These are phyloP conservation scores for Iris macrosiphon DNA, from an alignment of 106 monocot genomes.

Conservation along the genomic window DNA sequence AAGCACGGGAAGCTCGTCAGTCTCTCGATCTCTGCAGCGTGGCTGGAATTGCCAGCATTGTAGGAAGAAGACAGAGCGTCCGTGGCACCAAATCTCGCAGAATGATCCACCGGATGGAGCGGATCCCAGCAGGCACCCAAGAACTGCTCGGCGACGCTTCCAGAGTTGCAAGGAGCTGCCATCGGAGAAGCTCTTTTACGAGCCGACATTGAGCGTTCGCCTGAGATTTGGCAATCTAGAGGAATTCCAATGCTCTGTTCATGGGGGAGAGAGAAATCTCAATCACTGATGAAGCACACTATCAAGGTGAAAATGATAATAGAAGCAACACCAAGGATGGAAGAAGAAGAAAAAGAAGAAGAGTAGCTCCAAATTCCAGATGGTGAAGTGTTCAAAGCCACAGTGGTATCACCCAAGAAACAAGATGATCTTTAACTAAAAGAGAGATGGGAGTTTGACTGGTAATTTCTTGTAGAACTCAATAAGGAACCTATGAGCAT, in stretches of 20 bases:
- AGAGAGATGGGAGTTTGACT: slow-evolving; percentile 29
- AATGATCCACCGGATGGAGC: slow-evolving; percentile 14
- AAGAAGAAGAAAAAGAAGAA: slow-evolving; percentile 10
- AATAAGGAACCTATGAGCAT: slow-evolving; percentile 54
- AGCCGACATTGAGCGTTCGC: background rate
- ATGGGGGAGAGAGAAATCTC: slow-evolving; percentile 13
- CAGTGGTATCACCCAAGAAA: slow-evolving; percentile 6
- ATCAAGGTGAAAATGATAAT: background rate
- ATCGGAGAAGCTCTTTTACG: slow-evolving; percentile 18
- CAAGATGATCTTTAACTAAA: slow-evolving; percentile 1
- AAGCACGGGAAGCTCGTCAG: slow-evolving; percentile 14
- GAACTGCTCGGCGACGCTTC: slow-evolving; percentile 14
- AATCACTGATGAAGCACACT: background rate
- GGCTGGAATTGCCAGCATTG: slow-evolving; percentile 1
- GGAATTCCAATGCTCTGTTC: slow-evolving; percentile 6
- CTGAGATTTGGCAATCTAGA: slow-evolving; percentile 4
- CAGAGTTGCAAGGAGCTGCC: slow-evolving; percentile 18
- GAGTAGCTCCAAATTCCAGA: slow-evolving; percentile 7
- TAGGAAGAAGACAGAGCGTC: slow-evolving; percentile 6
- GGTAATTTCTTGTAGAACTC: slow-evolving; percentile 50
- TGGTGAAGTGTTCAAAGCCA: background rate
- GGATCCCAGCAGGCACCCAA: slow-evolving; percentile 26
- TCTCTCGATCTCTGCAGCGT: background rate
- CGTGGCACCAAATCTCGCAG: slow-evolving; percentile 10
- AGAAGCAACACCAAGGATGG: background rate